Evolutionary conservation across 2,329 filamentous ascomycete species (phyloP).

Genomic region (Cladophialophora chaetospira): DNA sequence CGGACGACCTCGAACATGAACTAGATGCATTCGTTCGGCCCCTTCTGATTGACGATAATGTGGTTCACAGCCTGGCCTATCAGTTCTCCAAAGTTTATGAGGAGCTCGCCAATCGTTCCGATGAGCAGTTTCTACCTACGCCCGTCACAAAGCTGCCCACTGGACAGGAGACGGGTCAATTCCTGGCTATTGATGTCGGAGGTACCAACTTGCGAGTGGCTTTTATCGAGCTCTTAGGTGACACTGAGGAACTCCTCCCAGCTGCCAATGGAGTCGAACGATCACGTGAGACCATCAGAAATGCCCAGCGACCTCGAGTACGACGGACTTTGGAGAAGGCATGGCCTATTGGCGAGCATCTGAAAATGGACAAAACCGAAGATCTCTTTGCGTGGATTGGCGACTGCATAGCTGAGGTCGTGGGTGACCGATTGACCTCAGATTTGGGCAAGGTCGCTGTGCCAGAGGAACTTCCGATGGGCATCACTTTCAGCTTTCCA

Average conservation of each 20-base stretch:
- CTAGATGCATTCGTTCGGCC: slow-evolving; percentile 47
- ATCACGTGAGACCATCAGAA: slow-evolving; percentile 48
- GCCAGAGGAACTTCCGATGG: slow-evolving; percentile 51
- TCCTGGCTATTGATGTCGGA: slow-evolving; percentile 60
- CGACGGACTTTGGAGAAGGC: slow-evolving; percentile 66
- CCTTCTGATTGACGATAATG: slow-evolving; percentile 44
- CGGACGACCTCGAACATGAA: slow-evolving; percentile 37
- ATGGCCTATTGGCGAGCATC: slow-evolving; percentile 72
- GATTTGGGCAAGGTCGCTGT: slow-evolving; percentile 43
- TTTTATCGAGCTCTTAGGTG: slow-evolving; percentile 56
- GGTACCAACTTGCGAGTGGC: slow-evolving; percentile 59
- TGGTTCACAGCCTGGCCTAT: slow-evolving; percentile 49
- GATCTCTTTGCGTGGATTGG: slow-evolving; percentile 82
- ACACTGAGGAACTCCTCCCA: slow-evolving; percentile 39
- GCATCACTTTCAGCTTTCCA: slow-evolving; percentile 54
- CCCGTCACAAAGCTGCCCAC: slow-evolving; percentile 51
- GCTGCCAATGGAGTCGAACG: slow-evolving; percentile 36
- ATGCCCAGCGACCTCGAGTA: slow-evolving; percentile 55
- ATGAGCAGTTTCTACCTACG: slow-evolving; percentile 51
- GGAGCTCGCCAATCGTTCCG: slow-evolving; percentile 47
- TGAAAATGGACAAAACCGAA: slow-evolving; percentile 74
- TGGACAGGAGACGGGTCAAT: slow-evolving; percentile 57
- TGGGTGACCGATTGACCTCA: slow-evolving; percentile 53
- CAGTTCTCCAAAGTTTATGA: slow-evolving; percentile 49
- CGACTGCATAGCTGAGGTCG: slow-evolving; percentile 71